phyloP scores from a whole-genome alignment of 1,284 basidiomycete genomes.

The Pseudozyma flocculosa region DNA sequence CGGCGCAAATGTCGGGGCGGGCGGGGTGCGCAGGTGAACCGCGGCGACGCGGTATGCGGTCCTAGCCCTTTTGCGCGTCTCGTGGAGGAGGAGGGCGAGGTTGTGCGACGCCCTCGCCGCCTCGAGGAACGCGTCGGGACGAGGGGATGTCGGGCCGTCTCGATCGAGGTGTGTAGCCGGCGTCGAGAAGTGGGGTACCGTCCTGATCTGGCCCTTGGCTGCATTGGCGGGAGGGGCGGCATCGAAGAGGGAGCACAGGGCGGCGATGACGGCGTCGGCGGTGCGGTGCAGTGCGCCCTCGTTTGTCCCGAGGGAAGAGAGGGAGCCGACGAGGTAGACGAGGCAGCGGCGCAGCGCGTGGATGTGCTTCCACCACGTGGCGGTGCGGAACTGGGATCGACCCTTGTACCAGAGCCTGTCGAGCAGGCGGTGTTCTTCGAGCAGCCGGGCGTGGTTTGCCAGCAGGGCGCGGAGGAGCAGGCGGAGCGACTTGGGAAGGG shows the following conservation, averaged over 20 bases:
- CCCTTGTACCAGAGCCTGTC: slow-evolving; percentile 30
- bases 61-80: neutral
- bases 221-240: no score
- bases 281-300: neutral
- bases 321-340: neutral
- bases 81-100: neutral
- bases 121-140: neutral
- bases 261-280: neutral
- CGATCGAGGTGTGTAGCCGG: neutral
- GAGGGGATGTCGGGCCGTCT: neutral
- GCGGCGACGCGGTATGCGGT: slow-evolving; percentile 2
- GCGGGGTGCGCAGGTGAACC: slow-evolving; percentile 23
- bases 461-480: neutral
- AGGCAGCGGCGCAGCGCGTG: slow-evolving; percentile 5
- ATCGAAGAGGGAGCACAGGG: neutral
- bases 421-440: neutral
- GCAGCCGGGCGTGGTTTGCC: neutral
- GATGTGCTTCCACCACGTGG: slow-evolving; percentile 12
- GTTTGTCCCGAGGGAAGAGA: no score
- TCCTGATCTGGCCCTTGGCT: neutral
- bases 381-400: slow-evolving; percentile 12
- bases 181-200: neutral
- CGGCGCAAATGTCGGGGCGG: slow-evolving; percentile 28
- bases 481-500: neutral
- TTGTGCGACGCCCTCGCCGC: neutral